Conservation (phyloP, 108 stramenopile species). For the Phaeodactylum tricornutum region DNA sequence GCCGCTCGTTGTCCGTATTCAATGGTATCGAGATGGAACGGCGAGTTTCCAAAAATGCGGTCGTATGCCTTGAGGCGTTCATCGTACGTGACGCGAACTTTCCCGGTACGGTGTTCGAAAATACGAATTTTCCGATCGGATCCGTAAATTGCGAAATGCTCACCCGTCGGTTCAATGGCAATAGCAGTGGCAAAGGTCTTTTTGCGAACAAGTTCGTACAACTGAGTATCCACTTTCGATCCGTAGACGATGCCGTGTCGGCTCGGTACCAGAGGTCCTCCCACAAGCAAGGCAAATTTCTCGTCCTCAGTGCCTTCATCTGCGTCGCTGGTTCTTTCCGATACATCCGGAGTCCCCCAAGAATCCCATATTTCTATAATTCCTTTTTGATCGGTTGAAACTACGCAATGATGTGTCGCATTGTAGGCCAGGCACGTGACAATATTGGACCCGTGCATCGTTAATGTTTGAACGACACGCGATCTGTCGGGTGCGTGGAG, state of each 20-base stretch:
- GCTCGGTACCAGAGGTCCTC: conserved; percentile 17
- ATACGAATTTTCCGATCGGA: conserved; percentile 78
- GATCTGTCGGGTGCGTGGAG: not conserved
- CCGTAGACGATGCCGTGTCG: conserved; percentile 29
- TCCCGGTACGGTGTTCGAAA: conserved; percentile 70
- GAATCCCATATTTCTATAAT: conserved; percentile 90
- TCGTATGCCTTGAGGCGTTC: conserved; percentile 78
- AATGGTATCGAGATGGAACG: conserved; percentile 72
- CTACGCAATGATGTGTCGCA: conserved; percentile 35
- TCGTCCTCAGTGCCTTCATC: not conserved
- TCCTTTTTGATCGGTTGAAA: conserved; percentile 80
- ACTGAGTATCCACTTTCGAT: conserved; percentile 83
- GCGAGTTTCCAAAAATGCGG: conserved; percentile 15
- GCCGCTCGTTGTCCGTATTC: conserved; percentile 86
- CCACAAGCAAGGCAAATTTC: conserved; percentile 2
- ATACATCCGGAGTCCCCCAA: conserved; percentile 6
- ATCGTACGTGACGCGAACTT: conserved; percentile 76
- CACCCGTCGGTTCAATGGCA: conserved; percentile 28
- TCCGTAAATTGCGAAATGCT: conserved; percentile 67
- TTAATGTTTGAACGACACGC: conserved; percentile 40
- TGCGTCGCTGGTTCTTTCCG: not conserved
- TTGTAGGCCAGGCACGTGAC: conserved; percentile 74
- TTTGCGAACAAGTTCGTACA: conserved; percentile 85
- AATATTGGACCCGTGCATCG: conserved; percentile 63
- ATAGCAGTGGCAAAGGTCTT: conserved; percentile 69